phyloP scores from a whole-genome alignment of 2,329 filamentous ascomycete genomes.

The Botrytis sinoallii region DNA sequence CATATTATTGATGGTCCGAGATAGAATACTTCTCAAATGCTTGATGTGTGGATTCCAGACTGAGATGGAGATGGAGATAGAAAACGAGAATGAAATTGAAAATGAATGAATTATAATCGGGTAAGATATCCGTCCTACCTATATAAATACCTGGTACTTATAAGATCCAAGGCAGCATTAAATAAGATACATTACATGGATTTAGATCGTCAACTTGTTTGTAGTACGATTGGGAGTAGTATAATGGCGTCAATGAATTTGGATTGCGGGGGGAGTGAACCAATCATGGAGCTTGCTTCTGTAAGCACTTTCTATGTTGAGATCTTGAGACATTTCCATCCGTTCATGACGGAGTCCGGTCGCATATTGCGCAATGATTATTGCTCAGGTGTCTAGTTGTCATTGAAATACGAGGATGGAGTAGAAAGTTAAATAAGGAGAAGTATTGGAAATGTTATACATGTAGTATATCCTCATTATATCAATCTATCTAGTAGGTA shows the following conservation, averaged over 20 bases:
- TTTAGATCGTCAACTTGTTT: background rate
- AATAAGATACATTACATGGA: background rate
- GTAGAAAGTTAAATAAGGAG: too few relatives aligned
- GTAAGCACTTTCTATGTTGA: slow-evolving; percentile 9
- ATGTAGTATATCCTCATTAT: background rate
- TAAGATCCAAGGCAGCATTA: background rate
- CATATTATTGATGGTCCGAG: slow-evolving; percentile 46
- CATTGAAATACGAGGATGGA: background rate
- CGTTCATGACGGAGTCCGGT: background rate
- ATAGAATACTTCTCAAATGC: background rate
- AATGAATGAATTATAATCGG: background rate
- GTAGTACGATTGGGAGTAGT: slow-evolving; percentile 2
- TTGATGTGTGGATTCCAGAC: background rate
- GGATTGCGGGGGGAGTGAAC: slow-evolving; percentile 16
- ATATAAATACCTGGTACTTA: background rate
- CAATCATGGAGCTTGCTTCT: slow-evolving; percentile 18
- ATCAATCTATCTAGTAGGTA: background rate
- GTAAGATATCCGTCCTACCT: background rate
- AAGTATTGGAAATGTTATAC: background rate
- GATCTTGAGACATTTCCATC: background rate
- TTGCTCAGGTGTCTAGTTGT: background rate
- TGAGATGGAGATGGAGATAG: background rate
- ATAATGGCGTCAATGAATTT: slow-evolving; percentile 8
- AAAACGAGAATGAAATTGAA: background rate
- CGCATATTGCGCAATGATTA: background rate